These are phyloP conservation scores for Fusarium mexicanum DNA, from an alignment of 2,329 filamentous ascomycete species.

Conservation along the genomic window DNA sequence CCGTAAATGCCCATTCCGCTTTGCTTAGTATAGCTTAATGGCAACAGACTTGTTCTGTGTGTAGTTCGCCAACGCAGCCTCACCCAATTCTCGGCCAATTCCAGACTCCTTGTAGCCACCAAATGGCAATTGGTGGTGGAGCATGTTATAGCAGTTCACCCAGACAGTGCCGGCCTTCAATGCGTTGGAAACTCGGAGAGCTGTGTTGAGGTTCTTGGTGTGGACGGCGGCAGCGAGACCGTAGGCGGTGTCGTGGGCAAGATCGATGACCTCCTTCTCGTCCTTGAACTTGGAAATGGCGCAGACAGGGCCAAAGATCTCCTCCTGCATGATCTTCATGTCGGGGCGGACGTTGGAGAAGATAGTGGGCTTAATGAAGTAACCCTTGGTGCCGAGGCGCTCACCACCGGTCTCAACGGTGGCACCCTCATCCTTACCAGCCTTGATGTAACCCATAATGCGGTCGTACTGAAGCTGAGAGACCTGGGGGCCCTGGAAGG, in stretches of 20 bases:
- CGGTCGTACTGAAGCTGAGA: constrained; percentile 87
- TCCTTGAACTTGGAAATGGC: constrained; percentile 87
- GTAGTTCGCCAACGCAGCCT: constrained; percentile 73
- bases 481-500: constrained; percentile 90
- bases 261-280: constrained; percentile 78
- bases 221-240: constrained; percentile 86
- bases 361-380: constrained; percentile 92
- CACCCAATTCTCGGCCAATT: constrained; percentile 79
- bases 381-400: constrained; percentile 77
- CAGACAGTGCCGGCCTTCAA: constrained; percentile 76
- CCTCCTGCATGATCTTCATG: constrained; percentile 93
- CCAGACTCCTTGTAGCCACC: constrained; percentile 83
- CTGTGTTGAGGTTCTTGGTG: constrained; percentile 84
- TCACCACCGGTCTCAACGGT: constrained; percentile 65
- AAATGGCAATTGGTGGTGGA: constrained; percentile 74
- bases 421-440: constrained; percentile 68
- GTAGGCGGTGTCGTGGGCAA: constrained; percentile 81
- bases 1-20: constrained; percentile 9
- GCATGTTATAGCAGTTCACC: constrained; percentile 73
- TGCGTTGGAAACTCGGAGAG: constrained; percentile 79
- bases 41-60: constrained; percentile 74
- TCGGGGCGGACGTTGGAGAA: constrained; percentile 82
- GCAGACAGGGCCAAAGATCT: constrained; percentile 91
- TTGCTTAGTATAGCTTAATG: constrained; percentile 52
- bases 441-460: constrained; percentile 84